Conservation (phyloP, 345 rosid species). For the Luvunga scandens region DNA sequence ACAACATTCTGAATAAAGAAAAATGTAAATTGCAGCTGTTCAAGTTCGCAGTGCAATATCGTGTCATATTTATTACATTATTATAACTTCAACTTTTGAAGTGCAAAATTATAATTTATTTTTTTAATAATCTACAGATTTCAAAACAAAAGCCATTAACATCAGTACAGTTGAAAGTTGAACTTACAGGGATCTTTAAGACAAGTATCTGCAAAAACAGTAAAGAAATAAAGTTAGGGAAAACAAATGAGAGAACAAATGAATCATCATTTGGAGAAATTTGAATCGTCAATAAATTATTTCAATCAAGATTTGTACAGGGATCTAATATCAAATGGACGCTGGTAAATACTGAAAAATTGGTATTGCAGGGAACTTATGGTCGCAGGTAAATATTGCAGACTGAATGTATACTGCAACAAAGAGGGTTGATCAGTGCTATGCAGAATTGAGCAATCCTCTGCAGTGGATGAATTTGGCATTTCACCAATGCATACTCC, state of each 20-base stretch:
- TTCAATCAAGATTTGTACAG: background rate
- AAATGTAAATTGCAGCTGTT: constrained; percentile 4
- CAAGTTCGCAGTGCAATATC: background rate
- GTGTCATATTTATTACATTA: background rate
- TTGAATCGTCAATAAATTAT: background rate
- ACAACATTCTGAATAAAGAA: constrained; percentile 55
- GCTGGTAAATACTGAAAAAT: background rate
- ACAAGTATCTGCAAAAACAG: constrained; percentile 75
- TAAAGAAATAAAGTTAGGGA: constrained; percentile 14
- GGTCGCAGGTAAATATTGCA: background rate
- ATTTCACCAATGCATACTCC: no score
- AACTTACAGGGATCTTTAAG: constrained; percentile 76
- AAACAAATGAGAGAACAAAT: background rate
- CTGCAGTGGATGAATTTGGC: no score
- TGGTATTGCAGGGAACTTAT: background rate
- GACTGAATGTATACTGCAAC: background rate
- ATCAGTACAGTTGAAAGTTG: constrained; percentile 15
- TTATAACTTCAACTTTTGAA: background rate
- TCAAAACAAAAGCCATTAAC: background rate
- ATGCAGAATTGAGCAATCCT: background rate
- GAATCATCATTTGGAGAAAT: background rate
- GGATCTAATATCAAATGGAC: background rate
- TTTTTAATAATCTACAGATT: background rate
- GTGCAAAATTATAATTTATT: background rate
- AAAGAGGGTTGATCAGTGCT: background rate